phyloP scores from a whole-genome alignment of 345 rosid species.

The thale cress (Arabidopsis thaliana) region TAIR10.1 NC_003076.8:4956501-4957000 shows the following conservation, averaged over 20 bases:
- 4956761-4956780: constrained; percentile 16
- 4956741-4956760: constrained; percentile 6
- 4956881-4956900: too few relatives aligned
- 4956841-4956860: background rate
- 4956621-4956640: background rate
- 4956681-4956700: constrained; percentile 15
- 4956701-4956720: constrained; percentile 42
- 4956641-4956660: background rate
- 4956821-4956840: background rate
- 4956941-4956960: background rate
- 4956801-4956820: background rate
- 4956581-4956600: background rate
- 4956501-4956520: constrained; percentile 46
- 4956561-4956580: constrained; percentile 43
- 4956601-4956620: background rate
- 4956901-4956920: too few relatives aligned
- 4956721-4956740: constrained; percentile 26
- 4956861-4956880: too few relatives aligned
- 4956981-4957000: background rate
- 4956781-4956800: constrained; percentile 20
- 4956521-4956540: constrained; percentile 38
- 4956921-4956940: background rate
- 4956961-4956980: background rate
- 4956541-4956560: constrained; percentile 41
- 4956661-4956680: background rate